Base-by-base conservation (phyloP, 306 rosid species). In the Fragaria vesca region DNA sequence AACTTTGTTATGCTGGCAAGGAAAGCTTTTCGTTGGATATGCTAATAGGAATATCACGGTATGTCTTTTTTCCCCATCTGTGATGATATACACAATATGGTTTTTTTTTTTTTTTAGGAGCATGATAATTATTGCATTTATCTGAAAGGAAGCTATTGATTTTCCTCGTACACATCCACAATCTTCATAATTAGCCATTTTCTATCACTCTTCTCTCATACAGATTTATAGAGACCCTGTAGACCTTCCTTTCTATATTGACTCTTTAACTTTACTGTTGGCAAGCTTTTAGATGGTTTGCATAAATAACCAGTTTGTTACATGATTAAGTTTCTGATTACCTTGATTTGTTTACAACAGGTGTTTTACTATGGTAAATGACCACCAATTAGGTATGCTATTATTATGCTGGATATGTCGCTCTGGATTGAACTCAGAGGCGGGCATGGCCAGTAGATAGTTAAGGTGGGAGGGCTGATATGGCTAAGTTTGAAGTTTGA, bases 41-140 rank as follows among this genome's bases (percentile, higher is more conserved):
- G 95, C 88, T 38, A 88, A 94, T 66, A 85, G 84, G 83, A 78
- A 84, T 71, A 78, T 92, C 78, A 92, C 85, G 97, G 98, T 91
- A 51, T 43, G 32, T 48, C 77, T 75, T 40, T 73, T 73, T 76
- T 18, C 60, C 58, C 32, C 17, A 17, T 69, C 46, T 30, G 21
- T 46, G 66, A 45, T 21, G 62, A 73, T 61, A 32, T 62, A 79
- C 52, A 45, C 63, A 6, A 40, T 18, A 18, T 30, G 20, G 12
- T 70, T 69, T 38, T 30, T 48, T 42, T 30, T 11, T 38, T 13
- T 34, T 6, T 3, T 36, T 24, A 24, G 3, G 26, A 66, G 12
- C 20, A 40, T 38, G 30, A 38, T 42, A 3, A 8, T 48, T 8
- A 20, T 20, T 67, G 30, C 30, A 40, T 20, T 36, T 42, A 18